Evolutionary conservation across 208 protist genomes (phyloP).

Genomic region (Jaenimonas drosophilae): DNA sequence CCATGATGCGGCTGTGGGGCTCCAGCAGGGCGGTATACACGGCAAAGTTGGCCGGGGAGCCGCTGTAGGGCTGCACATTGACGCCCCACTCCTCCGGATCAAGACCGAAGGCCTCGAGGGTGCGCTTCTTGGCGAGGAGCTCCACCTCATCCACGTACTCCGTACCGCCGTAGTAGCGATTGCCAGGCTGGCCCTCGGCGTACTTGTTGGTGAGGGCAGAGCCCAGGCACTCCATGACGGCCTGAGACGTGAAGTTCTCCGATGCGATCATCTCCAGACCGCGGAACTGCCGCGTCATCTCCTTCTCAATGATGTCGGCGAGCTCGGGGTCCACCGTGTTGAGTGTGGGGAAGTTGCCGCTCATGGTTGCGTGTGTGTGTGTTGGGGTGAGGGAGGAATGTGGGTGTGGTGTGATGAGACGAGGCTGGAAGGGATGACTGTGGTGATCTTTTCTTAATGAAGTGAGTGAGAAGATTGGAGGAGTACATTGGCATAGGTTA

Average conservation of each 20-base stretch:
- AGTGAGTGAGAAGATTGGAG: too few relatives aligned
- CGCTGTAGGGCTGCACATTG: slow-evolving; percentile 99
- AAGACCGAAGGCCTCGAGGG: slow-evolving; percentile 92
- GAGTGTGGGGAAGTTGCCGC: slow-evolving; percentile 15
- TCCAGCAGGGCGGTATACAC: slow-evolving; percentile 95
- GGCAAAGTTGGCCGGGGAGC: slow-evolving; percentile 97
- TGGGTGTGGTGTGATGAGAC: too few relatives aligned
- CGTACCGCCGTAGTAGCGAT: slow-evolving; percentile 98
- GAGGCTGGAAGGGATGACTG: too few relatives aligned
- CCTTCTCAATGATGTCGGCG: slow-evolving; percentile 67
- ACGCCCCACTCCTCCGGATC: slow-evolving; percentile 95
- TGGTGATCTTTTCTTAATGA: too few relatives aligned
- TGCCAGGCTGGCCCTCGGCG: slow-evolving; percentile 96
- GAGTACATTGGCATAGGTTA: too few relatives aligned
- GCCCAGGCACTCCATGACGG: slow-evolving; percentile 96
- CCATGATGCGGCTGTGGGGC: slow-evolving; percentile 98
- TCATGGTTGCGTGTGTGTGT: too few relatives aligned
- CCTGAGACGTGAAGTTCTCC: slow-evolving; percentile 98
- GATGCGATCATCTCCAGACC: slow-evolving; percentile 89
- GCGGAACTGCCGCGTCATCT: slow-evolving; percentile 80
- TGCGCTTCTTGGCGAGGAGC: slow-evolving; percentile 84
- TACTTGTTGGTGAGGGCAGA: slow-evolving; percentile 99
- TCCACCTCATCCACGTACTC: slow-evolving; percentile 98
- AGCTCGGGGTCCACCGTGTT: slow-evolving; percentile 72
- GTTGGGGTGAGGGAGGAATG: too few relatives aligned